Percentiles rank a stretch among this genome's conserved stretches.
Conservation (phyloP, 306 rosid species). For the Sicyos baderoa region DNA sequence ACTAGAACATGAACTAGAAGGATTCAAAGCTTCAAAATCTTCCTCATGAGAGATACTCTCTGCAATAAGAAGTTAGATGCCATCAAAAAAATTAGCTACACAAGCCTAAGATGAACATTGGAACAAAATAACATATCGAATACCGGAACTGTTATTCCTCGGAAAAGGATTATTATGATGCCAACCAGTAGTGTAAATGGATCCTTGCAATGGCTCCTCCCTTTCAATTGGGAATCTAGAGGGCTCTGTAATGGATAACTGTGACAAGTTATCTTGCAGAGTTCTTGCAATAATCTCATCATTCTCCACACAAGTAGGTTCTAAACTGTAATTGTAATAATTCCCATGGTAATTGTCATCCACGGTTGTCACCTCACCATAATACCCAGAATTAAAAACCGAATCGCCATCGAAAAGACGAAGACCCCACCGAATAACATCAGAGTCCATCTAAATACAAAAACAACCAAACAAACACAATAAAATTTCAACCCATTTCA, state of each 20-base stretch:
- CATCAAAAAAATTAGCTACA: slow-evolving; percentile 14
- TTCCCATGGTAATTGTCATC: slow-evolving; percentile 34
- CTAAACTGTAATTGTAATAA: slow-evolving; percentile 40
- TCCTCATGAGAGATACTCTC: slow-evolving; percentile 32
- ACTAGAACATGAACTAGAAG: slow-evolving; percentile 56
- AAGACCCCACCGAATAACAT: slow-evolving; percentile 56
- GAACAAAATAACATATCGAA: slow-evolving; percentile 14
- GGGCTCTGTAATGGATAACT: slow-evolving; percentile 39
- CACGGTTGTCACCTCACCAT: slow-evolving; percentile 32
- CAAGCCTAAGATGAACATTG: slow-evolving; percentile 11
- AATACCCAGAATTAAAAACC: slow-evolving; percentile 36
- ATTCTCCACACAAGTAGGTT: slow-evolving; percentile 46
- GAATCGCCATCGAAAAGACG: slow-evolving; percentile 47
- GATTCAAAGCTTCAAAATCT: slow-evolving; percentile 31
- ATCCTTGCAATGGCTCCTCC: slow-evolving; percentile 36
- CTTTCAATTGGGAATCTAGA: slow-evolving; percentile 36
- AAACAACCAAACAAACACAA: background rate
- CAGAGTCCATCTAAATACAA: slow-evolving; percentile 47
- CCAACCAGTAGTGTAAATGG: slow-evolving; percentile 47
- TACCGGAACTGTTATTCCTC: slow-evolving; percentile 47
- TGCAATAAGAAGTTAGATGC: slow-evolving; percentile 24
- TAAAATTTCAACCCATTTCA: background rate
- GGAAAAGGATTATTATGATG: slow-evolving; percentile 31
- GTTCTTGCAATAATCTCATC: slow-evolving; percentile 70
- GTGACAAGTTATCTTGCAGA: slow-evolving; percentile 73